Percentiles rank a stretch among this genome's conserved stretches.
phyloP scores from a whole-genome alignment of 768 basidiomycete genomes.

The Paxillus ammoniavirescens region DNA sequence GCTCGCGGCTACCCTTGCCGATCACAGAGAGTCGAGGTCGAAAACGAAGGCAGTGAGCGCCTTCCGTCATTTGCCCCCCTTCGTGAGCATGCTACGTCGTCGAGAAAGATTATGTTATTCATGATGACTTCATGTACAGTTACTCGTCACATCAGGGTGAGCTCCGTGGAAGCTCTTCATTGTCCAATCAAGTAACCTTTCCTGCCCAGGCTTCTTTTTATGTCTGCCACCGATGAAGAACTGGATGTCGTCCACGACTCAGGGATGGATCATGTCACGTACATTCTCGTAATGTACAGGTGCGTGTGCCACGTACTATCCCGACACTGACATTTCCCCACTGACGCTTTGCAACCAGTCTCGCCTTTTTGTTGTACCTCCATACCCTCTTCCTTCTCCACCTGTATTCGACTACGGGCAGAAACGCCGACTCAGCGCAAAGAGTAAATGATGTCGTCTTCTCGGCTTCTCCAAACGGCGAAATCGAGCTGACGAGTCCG shows the following conservation, averaged over 20 bases:
- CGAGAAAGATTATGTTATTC: conserved; percentile 1
- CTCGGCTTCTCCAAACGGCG: conserved; percentile 25
- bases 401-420: conserved; percentile 62
- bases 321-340: not conserved
- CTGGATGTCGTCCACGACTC: conserved; percentile 62
- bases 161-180: conserved; percentile 6
- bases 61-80: conserved; percentile 87
- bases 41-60: conserved; percentile 46
- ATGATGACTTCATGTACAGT: conserved; percentile 34
- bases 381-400: conserved; percentile 69
- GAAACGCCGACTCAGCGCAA: conserved; percentile 41
- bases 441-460: conserved; percentile 15
- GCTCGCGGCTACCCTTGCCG: conserved; percentile 39
- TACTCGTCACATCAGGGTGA: conserved; percentile 74
- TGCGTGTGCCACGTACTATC: conserved; percentile 25
- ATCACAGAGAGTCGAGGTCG: conserved; percentile 15
- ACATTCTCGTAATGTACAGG: conserved; percentile 83
- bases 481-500: conserved; percentile 43
- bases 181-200: not conserved
- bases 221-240: conserved; percentile 94
- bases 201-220: conserved; percentile 67
- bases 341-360: conserved; percentile 34
- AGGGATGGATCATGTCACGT: conserved; percentile 91
- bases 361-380: conserved; percentile 77
- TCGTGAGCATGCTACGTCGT: conserved; percentile 51